These are phyloP conservation scores for Phytophthora crassamura DNA, from an alignment of 352 stramenopile species.

Conservation along the genomic window DNA sequence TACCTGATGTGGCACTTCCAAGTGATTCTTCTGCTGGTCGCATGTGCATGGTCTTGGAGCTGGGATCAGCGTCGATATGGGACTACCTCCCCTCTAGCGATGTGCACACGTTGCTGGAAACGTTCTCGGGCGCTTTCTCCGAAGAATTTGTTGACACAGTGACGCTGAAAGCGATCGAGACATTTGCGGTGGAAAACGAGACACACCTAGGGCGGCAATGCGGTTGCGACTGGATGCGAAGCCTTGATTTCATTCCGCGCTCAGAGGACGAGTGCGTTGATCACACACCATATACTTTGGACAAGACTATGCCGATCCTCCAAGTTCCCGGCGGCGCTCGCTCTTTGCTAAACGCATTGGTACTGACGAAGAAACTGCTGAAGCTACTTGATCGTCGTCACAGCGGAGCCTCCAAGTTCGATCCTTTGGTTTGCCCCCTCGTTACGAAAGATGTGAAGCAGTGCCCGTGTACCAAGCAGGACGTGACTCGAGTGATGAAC, in stretches of 20 bases:
- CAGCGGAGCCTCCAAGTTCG: not conserved
- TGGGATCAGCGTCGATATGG: conserved; percentile 3
- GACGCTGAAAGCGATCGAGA: not conserved
- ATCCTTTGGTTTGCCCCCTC: conserved; percentile 6
- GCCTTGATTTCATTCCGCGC: conserved; percentile 3
- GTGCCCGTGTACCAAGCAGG: not conserved
- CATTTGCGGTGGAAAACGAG: conserved; percentile 15
- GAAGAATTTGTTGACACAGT: not conserved
- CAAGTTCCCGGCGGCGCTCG: not conserved
- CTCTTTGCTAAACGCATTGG: conserved; percentile 2
- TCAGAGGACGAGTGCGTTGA: not conserved
- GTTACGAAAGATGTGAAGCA: not conserved
- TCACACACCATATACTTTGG: not conserved
- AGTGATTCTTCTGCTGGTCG: not conserved
- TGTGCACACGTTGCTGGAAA: not conserved
- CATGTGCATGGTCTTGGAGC: conserved; percentile 4
- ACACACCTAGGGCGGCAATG: conserved; percentile 6
- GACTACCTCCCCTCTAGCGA: not conserved
- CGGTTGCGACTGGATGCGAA: conserved; percentile 15
- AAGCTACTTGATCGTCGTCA: not conserved
- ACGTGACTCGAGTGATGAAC: conserved; percentile 10
- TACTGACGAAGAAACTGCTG: conserved; percentile 4
- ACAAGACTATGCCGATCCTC: conserved; percentile 1
- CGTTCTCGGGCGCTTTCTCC: not conserved
- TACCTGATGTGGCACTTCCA: too few species aligned